Evolutionary conservation across 2,329 filamentous ascomycete genomes (phyloP).

Genomic region (Penicillium thymicola): DNA sequence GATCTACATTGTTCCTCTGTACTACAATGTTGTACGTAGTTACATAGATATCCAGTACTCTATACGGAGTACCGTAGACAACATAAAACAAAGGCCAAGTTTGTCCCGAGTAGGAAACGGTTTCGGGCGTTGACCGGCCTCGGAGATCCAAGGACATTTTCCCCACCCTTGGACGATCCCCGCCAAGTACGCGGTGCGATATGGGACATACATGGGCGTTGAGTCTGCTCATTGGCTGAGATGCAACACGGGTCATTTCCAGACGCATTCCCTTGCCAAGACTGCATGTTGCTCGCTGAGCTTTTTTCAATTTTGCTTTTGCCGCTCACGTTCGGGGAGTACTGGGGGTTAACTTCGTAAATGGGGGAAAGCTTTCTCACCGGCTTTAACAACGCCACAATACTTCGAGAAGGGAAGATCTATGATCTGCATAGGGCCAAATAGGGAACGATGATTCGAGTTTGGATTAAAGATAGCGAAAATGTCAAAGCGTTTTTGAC

Average conservation of each 20-base stretch:
- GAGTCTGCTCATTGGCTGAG: conserved; percentile 16
- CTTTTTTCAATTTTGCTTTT: conserved; percentile 4
- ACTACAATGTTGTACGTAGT: neutral
- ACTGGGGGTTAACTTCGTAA: neutral
- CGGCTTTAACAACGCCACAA: conserved; percentile 9
- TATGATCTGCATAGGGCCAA: conserved; percentile 19
- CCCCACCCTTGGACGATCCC: conserved; percentile 15
- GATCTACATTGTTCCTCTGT: conserved; percentile 5
- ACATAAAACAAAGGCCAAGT: neutral
- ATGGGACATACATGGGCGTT: conserved; percentile 11
- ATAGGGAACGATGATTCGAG: conserved; percentile 11
- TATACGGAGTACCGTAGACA: neutral
- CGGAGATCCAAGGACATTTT: conserved; percentile 9
- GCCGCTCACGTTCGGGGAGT: conserved; percentile 7
- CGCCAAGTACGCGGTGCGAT: conserved; percentile 14
- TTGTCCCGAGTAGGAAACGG: conserved; percentile 3
- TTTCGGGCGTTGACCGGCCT: conserved; percentile 14
- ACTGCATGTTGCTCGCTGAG: conserved; percentile 18
- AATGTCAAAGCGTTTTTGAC: conserved; percentile 1
- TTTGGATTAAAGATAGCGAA: conserved; percentile 1
- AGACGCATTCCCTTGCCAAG: conserved; percentile 17
- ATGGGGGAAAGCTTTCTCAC: conserved; percentile 8
- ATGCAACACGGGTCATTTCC: conserved; percentile 18
- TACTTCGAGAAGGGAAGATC: conserved; percentile 5
- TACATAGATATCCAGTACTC: neutral